Conservation (phyloP, 345 rosid genomes). For the Murraya paniculata region DNA sequence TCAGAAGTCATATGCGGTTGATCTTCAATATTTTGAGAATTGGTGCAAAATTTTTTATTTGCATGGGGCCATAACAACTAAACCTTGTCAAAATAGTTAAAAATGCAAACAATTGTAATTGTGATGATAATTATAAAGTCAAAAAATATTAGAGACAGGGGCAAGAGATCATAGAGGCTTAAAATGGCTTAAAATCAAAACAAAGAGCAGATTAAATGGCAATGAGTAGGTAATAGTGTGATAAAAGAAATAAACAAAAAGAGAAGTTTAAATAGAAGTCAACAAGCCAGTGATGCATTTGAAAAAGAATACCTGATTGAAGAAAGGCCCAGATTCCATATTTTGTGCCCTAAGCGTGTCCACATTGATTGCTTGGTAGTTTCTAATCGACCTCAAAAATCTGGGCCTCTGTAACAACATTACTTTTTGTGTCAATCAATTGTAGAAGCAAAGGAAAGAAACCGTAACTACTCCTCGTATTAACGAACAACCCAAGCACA, state of each 20-base stretch:
- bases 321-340: conserved; percentile 92
- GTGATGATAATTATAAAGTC: not conserved
- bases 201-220: not conserved
- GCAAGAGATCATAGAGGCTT: not conserved
- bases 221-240: not conserved
- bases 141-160: not conserved
- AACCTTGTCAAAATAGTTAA: not conserved
- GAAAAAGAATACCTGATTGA: conserved; percentile 56
- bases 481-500: not conserved
- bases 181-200: not conserved
- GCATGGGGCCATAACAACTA: not conserved
- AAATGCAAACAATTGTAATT: not conserved
- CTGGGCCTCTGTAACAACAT: conserved; percentile 67
- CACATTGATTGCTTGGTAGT: conserved; percentile 83
- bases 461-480: not conserved
- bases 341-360: conserved; percentile 82
- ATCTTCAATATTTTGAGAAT: too few relatives aligned
- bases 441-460: conserved; percentile 2
- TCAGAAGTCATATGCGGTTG: not conserved
- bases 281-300: not conserved
- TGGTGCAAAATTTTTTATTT: not conserved
- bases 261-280: not conserved
- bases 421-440: not conserved
- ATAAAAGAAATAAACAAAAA: not conserved
- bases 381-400: conserved; percentile 66